phyloP scores from a whole-genome alignment of 108 stramenopile genomes.

The Skeletonema costatum region DNA sequence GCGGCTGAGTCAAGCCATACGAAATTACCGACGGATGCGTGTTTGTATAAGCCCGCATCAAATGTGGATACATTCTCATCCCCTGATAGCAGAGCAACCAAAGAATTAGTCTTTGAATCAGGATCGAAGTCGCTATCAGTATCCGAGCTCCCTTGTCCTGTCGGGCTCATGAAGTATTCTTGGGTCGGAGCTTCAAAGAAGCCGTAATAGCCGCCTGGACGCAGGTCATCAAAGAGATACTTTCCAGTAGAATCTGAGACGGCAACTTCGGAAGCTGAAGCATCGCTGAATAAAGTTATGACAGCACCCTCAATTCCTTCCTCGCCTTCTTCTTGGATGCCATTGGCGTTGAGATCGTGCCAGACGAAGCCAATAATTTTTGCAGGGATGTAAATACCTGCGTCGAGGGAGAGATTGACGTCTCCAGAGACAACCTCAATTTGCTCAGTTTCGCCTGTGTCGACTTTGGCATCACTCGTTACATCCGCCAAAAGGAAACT shows the following conservation, averaged over 20 bases:
- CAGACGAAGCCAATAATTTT: slow-evolving; percentile 29
- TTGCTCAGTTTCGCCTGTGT: slow-evolving; percentile 23
- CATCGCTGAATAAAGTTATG: slow-evolving; percentile 18
- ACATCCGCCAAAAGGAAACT: not conserved
- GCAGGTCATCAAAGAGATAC: slow-evolving; percentile 12
- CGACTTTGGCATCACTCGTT: slow-evolving; percentile 30
- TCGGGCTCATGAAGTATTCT: slow-evolving; percentile 33
- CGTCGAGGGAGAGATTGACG: slow-evolving; percentile 28
- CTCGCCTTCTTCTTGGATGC: slow-evolving; percentile 22
- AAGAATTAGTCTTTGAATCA: not conserved
- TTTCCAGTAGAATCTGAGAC: slow-evolving; percentile 15
- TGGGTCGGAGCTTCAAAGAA: slow-evolving; percentile 12
- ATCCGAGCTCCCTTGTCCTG: not conserved
- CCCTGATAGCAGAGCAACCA: slow-evolving; percentile 23
- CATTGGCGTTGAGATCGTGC: slow-evolving; percentile 38
- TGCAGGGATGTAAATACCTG: slow-evolving; percentile 39
- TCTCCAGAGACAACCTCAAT: slow-evolving; percentile 22
- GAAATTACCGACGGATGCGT: slow-evolving; percentile 20
- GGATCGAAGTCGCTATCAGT: slow-evolving; percentile 38
- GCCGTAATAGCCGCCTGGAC: slow-evolving; percentile 27
- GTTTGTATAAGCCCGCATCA: slow-evolving; percentile 29
- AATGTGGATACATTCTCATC: slow-evolving; percentile 5
- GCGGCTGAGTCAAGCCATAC: slow-evolving; percentile 30
- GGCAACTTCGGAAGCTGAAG: not conserved
- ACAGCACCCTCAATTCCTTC: slow-evolving; percentile 14